A percentile compares a stretch with the other conserved stretches of the same genome.
Evolutionary conservation across 1,284 basidiomycete species (phyloP).

Genomic region (Wolfiporia cocos): DNA sequence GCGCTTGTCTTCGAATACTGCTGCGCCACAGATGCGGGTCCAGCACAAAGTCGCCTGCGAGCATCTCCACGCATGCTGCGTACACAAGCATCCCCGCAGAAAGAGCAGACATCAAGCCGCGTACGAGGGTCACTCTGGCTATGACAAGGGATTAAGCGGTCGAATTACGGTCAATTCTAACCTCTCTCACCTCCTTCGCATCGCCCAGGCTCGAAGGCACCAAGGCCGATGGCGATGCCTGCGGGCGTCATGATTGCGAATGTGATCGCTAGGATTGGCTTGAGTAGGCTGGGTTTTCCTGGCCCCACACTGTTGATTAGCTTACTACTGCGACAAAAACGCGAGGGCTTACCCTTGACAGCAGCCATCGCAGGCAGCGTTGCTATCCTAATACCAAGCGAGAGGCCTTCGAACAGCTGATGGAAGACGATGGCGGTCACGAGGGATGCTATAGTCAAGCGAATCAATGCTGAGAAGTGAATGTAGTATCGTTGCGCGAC

Average conservation of each 20-base stretch:
- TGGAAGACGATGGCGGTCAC: conserved; percentile 72
- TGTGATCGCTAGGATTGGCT: conserved; percentile 48
- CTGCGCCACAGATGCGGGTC: conserved; percentile 43
- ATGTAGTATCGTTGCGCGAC: conserved; percentile 20
- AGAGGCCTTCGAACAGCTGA: conserved; percentile 76
- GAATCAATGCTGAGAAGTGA: conserved; percentile 1
- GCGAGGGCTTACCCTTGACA: conserved; percentile 14
- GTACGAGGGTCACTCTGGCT: conserved; percentile 47
- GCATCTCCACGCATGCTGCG: conserved; percentile 74
- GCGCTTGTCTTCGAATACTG: conserved; percentile 35
- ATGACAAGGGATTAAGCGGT: not conserved
- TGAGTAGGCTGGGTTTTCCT: conserved; percentile 29
- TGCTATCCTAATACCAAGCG: conserved; percentile 71
- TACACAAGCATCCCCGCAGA: conserved; percentile 77
- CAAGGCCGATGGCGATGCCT: conserved; percentile 56
- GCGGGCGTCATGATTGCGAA: conserved; percentile 69
- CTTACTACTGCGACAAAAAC: conserved; percentile 1
- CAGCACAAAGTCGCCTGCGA: conserved; percentile 73
- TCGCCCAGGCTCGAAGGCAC: conserved; percentile 33
- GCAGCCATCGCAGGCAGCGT: conserved; percentile 41
- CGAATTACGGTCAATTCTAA: no score
- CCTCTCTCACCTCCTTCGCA: conserved; percentile 25
- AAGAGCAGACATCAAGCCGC: conserved; percentile 70
- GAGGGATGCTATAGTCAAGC: conserved; percentile 47
- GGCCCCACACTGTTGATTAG: not conserved